Evolutionary conservation across 2,329 filamentous ascomycete species (phyloP), one percentile per base, ranked within the genome.

Genomic region (Talaromyces marneffei): DNA sequence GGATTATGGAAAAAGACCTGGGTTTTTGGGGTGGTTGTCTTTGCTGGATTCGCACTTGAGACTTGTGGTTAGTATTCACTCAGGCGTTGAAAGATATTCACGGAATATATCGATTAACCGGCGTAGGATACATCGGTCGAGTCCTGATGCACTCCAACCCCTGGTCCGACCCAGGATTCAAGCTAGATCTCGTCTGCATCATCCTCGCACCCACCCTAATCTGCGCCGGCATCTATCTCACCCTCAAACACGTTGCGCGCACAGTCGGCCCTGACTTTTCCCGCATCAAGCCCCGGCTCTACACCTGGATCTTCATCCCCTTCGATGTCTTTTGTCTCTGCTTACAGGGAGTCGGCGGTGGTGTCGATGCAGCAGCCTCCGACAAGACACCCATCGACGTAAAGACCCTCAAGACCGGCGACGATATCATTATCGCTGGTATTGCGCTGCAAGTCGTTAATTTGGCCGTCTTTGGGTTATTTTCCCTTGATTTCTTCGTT

Each of bases 211-310:
- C 68, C 3, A 67, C 85, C 31, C 79, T 87, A 62, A 77, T 87
- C 72, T 85, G 84, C 72, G 83, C 85, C 65, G 81, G 79, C 68
- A 82, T 87, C 71, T 88, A 87, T 75, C 80, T 88, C 27, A 86
- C 83, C 3, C 80, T 87, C 62, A 85, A 86, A 71, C 84, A 86
- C 76, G 72, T 84, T 65, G 78, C 83, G 61, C 69, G 79, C 39
- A 74, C 77, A 52, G 83, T 82, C 61, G 82, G 82, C 25, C 65
- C 70, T 9, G 65, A 72, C 23, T 70, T 75, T 57, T 78, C 76
- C n/a, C 71, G 74, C 48, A 72, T 79, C 64, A 72, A 67, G 35
- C 75, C 78, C 16, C 68, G 72, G 5, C 72, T 74, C 62, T 83
- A 83, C 68, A 83, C 82, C 5, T 77, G 78, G 64, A 77, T 83